Percentiles rank a stretch among this genome's conserved stretches.
phyloP scores from a whole-genome alignment of 2,329 filamentous ascomycete species.

The Coniochaeta pulveracea region DNA sequence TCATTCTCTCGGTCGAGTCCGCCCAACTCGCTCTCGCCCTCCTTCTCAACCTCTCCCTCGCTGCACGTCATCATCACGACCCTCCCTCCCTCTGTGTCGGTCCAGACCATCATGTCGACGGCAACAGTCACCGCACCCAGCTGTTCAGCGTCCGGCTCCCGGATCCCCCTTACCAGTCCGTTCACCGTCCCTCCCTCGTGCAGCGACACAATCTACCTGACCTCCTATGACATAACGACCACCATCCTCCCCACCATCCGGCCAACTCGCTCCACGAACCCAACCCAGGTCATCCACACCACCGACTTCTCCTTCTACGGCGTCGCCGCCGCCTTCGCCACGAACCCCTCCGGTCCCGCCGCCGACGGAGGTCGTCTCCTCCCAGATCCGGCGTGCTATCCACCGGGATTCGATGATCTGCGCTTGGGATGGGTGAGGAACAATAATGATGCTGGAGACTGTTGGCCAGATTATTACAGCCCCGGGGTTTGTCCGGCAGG shows the following conservation, averaged over 20 bases:
- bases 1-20: too few species aligned
- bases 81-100: too few species aligned
- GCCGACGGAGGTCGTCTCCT: not conserved
- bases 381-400: not conserved
- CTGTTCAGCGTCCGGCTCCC: not conserved
- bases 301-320: conserved; percentile 1
- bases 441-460: not conserved
- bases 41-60: too few species aligned
- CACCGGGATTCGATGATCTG: not conserved
- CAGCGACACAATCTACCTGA: conserved; percentile 1
- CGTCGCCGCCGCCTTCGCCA: not conserved
- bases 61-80: too few species aligned
- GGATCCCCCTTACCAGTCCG: not conserved
- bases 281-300: not conserved
- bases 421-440: not conserved
- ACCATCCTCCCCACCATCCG: not conserved
- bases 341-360: not conserved
- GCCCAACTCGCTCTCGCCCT: too few species aligned
- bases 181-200: not conserved
- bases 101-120: not conserved
- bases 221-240: not conserved
- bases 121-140: too few species aligned
- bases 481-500: not conserved
- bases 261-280: not conserved
- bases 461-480: not conserved